Evolutionary conservation across 2,329 filamentous ascomycete genomes (phyloP).

Genomic region (Aspergillus tanneri): DNA sequence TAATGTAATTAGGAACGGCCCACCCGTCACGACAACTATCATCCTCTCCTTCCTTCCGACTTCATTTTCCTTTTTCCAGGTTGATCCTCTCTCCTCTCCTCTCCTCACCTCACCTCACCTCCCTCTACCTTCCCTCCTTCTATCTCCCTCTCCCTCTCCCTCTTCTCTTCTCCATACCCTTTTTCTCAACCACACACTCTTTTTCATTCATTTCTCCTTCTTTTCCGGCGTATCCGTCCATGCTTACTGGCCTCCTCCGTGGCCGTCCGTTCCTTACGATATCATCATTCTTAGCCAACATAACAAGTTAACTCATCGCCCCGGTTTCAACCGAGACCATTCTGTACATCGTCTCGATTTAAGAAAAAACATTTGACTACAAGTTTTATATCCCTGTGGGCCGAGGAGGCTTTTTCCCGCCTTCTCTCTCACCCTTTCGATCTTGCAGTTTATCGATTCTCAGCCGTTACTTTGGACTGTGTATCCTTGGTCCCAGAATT

Average conservation of each 20-base stretch:
- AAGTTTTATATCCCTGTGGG: background rate
- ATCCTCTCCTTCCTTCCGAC: constrained; percentile 18
- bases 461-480: background rate
- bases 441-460: constrained; percentile 3
- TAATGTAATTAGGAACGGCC: background rate
- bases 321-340: no score
- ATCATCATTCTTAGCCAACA: constrained; percentile 1
- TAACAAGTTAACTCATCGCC: background rate
- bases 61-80: constrained; percentile 20
- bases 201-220: constrained; percentile 13
- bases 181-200: constrained; percentile 8
- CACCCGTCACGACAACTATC: constrained; percentile 6
- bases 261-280: constrained; percentile 42
- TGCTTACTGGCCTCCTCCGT: constrained; percentile 29
- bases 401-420: background rate
- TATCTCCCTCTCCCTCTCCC: constrained; percentile 16
- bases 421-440: constrained; percentile 7
- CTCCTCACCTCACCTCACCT: constrained; percentile 15
- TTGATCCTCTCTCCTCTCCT: constrained; percentile 15
- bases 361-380: background rate
- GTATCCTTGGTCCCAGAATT: constrained; percentile 6
- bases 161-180: constrained; percentile 12
- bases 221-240: constrained; percentile 12
- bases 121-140: constrained; percentile 13
- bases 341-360: background rate